Evolutionary conservation across 1,284 basidiomycete species (phyloP), one percentile per base, ranked within the genome.

Genomic region (Trichosporon faecale): DNA sequence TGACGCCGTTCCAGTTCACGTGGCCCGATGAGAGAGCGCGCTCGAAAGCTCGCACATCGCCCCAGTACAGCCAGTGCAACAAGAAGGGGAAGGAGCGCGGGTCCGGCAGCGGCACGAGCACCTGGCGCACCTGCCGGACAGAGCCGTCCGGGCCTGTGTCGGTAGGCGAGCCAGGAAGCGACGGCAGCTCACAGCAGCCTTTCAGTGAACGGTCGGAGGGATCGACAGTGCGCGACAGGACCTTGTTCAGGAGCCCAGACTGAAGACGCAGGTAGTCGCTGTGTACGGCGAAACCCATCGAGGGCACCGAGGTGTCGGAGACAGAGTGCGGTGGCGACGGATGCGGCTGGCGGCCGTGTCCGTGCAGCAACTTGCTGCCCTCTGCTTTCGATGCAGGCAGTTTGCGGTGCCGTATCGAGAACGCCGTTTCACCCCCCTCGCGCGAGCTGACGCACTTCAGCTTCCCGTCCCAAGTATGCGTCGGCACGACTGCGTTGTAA

Each of bases 61-160:
- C 81, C 81, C 81, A 85, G 73, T 84, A 85, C 60, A 85, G 68
- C 78, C 79, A 84, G 66, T 84, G 82, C 6, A 82, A 68, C 21
- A 84, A 69, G 25, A 83, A 78, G 9, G 76, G 78, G 68, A 84
- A 82, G 21, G 78, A 79, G 2, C 68, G 68, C 0, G 82, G 80
- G 71, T 85, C 84, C 3, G 84, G 84, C 0, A 85, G 57, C 0
- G 82, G 82, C 11, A 83, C 71, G 68, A 78, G 81, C 18, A 84
- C 49, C 21, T 52, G 49, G 21, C 49, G 49, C 21, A 52, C 9
- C 18, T 23, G 49, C 11, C 49, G 49, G 11, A 12, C 4, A 3
- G 23, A 11, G 18, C 49, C 65, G 27, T 65, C 63, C 29, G 57
- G 16, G 57, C 11, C 57, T 2, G 4, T 18, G 55, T 31, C 57